phyloP scores from a whole-genome alignment of 1,284 basidiomycete genomes.

The Trametes sp. region DNA sequence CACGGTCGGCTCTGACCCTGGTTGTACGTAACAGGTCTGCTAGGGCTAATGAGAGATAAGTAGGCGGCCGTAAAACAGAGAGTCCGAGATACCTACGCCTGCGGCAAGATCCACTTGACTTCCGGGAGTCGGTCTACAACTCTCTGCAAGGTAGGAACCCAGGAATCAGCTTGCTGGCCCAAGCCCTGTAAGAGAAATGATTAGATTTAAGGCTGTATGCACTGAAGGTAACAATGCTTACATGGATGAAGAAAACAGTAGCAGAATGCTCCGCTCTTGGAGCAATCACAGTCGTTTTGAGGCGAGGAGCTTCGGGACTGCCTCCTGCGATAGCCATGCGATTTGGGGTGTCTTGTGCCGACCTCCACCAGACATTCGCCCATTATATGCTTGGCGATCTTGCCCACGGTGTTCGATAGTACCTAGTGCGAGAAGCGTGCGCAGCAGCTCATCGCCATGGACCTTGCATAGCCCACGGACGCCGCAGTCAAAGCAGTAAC shows the following conservation, averaged over 20 bases:
- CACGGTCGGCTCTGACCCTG: conserved; percentile 45
- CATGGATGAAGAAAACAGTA: conserved; percentile 49
- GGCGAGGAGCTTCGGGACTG: neutral
- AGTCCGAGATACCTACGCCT: conserved; percentile 45
- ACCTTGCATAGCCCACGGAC: conserved; percentile 31
- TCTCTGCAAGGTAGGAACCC: conserved; percentile 44
- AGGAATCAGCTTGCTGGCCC: conserved; percentile 47
- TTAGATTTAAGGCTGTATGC: neutral
- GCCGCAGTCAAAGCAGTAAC: conserved; percentile 29
- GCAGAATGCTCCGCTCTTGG: conserved; percentile 33
- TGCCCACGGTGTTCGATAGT: conserved; percentile 4
- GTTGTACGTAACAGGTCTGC: conserved; percentile 44
- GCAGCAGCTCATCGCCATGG: conserved; percentile 34
- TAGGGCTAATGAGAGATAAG: conserved; percentile 21
- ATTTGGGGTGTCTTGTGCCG: conserved; percentile 13
- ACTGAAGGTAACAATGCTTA: conserved; percentile 29
- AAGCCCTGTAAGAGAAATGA: conserved; percentile 43
- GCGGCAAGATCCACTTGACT: conserved; percentile 52
- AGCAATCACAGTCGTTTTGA: conserved; percentile 22
- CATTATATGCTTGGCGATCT: conserved; percentile 17
- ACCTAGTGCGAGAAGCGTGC: conserved; percentile 24
- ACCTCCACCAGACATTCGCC: neutral
- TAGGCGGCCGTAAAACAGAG: too few species aligned
- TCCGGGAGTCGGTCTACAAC: conserved; percentile 47
- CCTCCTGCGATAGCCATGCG: conserved; percentile 22